These are phyloP conservation scores for Aspergillus nomiae DNA, from an alignment of 2,329 filamentous ascomycete species.

Conservation along the genomic window DNA sequence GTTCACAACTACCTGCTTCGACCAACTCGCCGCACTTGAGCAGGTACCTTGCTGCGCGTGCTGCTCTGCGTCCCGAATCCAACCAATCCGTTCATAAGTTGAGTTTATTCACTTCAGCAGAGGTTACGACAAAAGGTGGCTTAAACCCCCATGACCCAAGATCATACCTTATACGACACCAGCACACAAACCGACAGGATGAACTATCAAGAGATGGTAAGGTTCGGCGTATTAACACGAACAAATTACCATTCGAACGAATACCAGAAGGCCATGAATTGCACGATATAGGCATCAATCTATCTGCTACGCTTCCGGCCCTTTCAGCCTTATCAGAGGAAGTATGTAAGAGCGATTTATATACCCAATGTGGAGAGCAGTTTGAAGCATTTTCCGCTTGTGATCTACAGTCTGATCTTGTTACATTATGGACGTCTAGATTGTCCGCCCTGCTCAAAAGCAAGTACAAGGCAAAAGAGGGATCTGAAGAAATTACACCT, in stretches of 20 bases:
- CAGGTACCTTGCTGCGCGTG: slow-evolving; percentile 34
- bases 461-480: slow-evolving; percentile 19
- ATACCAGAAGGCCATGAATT: slow-evolving; percentile 28
- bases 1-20: neutral
- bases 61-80: slow-evolving; percentile 19
- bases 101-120: neutral
- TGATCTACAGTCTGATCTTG: slow-evolving; percentile 4
- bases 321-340: slow-evolving; percentile 8
- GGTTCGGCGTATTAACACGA: slow-evolving; percentile 20
- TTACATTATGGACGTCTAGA: slow-evolving; percentile 21
- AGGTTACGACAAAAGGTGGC: neutral
- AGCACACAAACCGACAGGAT: neutral
- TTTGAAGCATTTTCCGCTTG: slow-evolving; percentile 15
- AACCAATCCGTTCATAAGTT: neutral
- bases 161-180: slow-evolving; percentile 32
- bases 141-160: slow-evolving; percentile 32
- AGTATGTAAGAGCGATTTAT: slow-evolving; percentile 22
- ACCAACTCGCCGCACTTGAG: slow-evolving; percentile 31
- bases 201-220: slow-evolving; percentile 7
- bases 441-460: slow-evolving; percentile 19
- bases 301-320: slow-evolving; percentile 4
- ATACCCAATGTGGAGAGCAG: slow-evolving; percentile 16
- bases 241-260: slow-evolving; percentile 33
- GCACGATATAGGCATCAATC: slow-evolving; percentile 23
- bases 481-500: slow-evolving; percentile 5